Evolutionary conservation across 2,329 filamentous ascomycete species (phyloP).

Genomic region (Teratosphaeria nubilosa): DNA sequence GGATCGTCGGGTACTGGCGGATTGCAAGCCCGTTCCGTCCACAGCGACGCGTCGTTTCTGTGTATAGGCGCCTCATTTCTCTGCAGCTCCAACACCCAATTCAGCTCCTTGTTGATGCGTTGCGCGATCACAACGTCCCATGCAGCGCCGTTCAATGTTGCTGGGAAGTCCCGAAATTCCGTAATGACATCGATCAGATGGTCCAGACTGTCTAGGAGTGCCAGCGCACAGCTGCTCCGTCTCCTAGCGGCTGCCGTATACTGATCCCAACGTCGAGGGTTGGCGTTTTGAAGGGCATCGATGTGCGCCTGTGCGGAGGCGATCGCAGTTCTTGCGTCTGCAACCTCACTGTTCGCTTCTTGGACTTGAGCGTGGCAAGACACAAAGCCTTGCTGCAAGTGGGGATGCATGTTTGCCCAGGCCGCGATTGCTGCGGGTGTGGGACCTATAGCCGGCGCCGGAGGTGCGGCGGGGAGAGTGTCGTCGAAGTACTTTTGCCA

Average conservation of each 20-base stretch:
- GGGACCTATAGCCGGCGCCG: no score
- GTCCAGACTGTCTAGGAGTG: neutral
- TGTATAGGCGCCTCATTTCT: neutral
- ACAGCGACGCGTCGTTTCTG: neutral
- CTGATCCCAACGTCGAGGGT: neutral
- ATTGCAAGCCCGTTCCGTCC: neutral
- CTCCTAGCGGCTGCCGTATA: neutral
- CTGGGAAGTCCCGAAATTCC: neutral
- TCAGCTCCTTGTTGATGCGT: neutral
- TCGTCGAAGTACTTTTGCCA: no score
- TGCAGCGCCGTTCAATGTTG: neutral
- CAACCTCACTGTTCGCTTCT: neutral
- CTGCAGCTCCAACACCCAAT: neutral
- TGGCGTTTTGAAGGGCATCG: neutral
- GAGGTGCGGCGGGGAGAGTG: no score
- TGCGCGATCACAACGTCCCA: neutral
- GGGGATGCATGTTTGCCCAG: neutral
- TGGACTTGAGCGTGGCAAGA: neutral
- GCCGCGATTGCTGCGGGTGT: neutral
- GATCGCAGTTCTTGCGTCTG: neutral
- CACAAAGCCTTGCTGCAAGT: neutral
- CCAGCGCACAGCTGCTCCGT: neutral
- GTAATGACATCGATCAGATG: neutral
- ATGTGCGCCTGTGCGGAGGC: neutral
- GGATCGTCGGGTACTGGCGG: neutral